These are phyloP conservation scores for Brasenia schreberi DNA, from an alignment of 164 flowering plant species.

Conservation along the genomic window DNA sequence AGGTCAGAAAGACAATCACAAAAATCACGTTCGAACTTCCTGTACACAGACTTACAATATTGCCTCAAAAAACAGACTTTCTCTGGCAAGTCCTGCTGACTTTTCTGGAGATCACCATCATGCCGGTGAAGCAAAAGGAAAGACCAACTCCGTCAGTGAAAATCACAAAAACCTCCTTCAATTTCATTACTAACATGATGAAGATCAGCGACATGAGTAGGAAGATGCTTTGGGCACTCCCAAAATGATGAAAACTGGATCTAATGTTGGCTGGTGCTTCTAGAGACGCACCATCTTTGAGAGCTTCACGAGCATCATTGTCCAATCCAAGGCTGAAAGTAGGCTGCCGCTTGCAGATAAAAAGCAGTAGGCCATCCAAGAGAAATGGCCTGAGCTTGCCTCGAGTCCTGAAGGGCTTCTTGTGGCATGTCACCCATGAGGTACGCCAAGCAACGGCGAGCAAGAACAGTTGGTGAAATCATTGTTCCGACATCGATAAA, in stretches of 20 bases:
- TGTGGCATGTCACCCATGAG: constrained; percentile 62
- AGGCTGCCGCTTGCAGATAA: constrained; percentile 64
- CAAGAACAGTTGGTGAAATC: constrained; percentile 73
- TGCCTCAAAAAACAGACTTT: neutral
- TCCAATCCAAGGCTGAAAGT: constrained; percentile 76
- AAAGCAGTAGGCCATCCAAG: constrained; percentile 76
- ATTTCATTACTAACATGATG: no score
- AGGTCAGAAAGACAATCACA: neutral
- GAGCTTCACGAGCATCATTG: constrained; percentile 29
- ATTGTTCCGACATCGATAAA: constrained; percentile 74
- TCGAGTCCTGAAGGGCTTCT: constrained; percentile 72
- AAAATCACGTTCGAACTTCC: neutral
- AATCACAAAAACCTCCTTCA: neutral
- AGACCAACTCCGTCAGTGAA: neutral
- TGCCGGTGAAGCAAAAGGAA: neutral
- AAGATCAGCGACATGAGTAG: neutral
- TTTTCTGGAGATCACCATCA: neutral
- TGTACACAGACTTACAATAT: constrained; percentile 3
- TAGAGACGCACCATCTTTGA: constrained; percentile 19
- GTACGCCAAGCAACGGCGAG: constrained; percentile 66
- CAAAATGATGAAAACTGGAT: neutral
- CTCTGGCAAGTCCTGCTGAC: neutral
- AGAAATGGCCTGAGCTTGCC: constrained; percentile 62
- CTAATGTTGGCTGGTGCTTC: constrained; percentile 14
- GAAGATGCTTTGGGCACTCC: neutral